A percentile compares a stretch with the other conserved stretches of the same genome.
These are phyloP conservation scores for Fusarium siculi DNA, from an alignment of 2,329 filamentous ascomycete genomes.

Conservation along the genomic window DNA sequence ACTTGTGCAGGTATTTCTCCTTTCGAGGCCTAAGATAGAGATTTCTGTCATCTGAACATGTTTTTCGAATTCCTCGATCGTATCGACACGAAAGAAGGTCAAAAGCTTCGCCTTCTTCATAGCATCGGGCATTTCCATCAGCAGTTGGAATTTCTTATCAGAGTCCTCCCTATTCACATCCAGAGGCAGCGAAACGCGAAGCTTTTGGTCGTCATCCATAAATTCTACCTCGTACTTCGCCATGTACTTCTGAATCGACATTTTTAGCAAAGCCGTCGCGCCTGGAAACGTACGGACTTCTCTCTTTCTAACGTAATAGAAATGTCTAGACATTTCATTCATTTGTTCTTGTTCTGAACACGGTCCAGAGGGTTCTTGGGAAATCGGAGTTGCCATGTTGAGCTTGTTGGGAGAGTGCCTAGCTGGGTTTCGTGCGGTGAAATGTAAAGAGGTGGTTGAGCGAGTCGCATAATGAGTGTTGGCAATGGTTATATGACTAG, in stretches of 20 bases:
- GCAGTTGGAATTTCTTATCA: rapidly evolving
- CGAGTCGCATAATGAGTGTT: rapidly evolving
- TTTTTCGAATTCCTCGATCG: rapidly evolving
- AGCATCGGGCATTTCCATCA: background rate
- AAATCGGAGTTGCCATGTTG: background rate
- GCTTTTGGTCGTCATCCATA: background rate
- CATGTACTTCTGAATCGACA: background rate
- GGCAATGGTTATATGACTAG: background rate
- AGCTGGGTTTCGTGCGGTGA: background rate
- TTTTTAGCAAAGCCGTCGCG: rapidly evolving
- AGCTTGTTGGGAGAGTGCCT: rapidly evolving
- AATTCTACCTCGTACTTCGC: background rate
- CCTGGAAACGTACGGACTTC: background rate
- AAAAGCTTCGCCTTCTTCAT: background rate
- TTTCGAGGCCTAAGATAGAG: background rate
- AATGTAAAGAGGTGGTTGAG: background rate
- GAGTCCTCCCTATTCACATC: background rate
- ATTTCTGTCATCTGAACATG: rapidly evolving
- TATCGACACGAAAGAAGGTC: background rate
- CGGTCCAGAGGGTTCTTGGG: background rate
- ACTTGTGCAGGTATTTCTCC: background rate
- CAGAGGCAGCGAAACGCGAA: background rate
- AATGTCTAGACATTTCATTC: background rate
- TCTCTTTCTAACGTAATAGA: background rate
- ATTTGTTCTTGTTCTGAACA: background rate